Evolutionary conservation across 2,329 filamentous ascomycete species (phyloP), one percentile per base, ranked within the genome.

Genomic region (Phoma sp.): DNA sequence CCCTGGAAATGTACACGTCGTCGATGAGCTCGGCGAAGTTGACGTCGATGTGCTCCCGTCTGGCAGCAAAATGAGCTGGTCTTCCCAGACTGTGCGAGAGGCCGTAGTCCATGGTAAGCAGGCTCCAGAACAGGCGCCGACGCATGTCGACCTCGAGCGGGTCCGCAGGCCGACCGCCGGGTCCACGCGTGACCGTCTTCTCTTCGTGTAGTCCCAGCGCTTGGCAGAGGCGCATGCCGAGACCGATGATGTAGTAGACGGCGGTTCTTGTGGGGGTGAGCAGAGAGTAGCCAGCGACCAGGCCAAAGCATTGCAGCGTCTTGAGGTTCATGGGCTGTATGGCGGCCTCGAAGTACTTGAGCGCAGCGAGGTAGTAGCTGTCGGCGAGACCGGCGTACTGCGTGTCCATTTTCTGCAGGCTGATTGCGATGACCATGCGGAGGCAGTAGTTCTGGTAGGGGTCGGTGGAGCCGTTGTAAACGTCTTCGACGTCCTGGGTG

Each of bases 301-400:
- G 78, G 3, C 89, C 84, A 50, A 97, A 87, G 65, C 94, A 97
- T 76, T 98, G 95, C 15, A 98, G 79, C 0, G 95, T 96, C 67
- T 88, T 91, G 27, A 97, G 77, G 72, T 98, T 91, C 81, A 96
- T 96, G n/a, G 89, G 87, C 48, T 88, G 87, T 50, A 98, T 84
- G 10, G 96, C 88, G 2, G 87, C 86, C 73, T 97, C 91, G 58
- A 98, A 87, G 66, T 88, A 88, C 58, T 88, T 87, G 78, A 98
- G 87, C 5, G 94, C 94, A 22, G 93, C 90, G 21, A 97, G 83
- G 70, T 97, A 98, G 77, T 96, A 98, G 71, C 92, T 93, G 76
- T 98, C 94, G 27, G 95, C 94, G 25, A 98, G 80, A 22, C 93
- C 93, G n/a, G 93, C 92, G 74, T 95, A 98, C 62, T 91, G 88